Conservation (phyloP, 331 rosid species). For the Pyracantha coccinea region DNA sequence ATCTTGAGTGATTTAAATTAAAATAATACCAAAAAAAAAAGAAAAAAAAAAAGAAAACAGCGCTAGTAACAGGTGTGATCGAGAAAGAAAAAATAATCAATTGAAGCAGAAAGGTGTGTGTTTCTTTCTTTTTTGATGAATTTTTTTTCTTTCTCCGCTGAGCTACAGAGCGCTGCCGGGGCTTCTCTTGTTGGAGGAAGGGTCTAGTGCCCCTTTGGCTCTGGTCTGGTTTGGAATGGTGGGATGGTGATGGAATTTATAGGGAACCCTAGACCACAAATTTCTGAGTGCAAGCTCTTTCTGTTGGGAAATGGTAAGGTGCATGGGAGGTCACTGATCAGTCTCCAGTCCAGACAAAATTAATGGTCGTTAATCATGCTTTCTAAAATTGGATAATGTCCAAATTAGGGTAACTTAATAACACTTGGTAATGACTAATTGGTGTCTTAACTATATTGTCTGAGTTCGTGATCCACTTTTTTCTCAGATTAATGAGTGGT, state of each 20-base stretch:
- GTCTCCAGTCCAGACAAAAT: not conserved
- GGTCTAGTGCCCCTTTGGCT: slow-evolving; percentile 15
- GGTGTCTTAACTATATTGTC: not conserved
- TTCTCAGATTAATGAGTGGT: not conserved
- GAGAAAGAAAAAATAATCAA: not conserved
- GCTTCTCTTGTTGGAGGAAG: not conserved
- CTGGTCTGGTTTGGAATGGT: not conserved
- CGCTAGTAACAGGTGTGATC: not conserved
- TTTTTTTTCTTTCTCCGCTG: not conserved
- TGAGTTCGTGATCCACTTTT: not conserved
- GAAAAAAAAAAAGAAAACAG: too few species aligned
- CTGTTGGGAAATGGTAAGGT: slow-evolving; percentile 18
- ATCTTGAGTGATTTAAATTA: not conserved
- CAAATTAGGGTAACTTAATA: not conserved
- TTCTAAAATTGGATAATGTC: not conserved
- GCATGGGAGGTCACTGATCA: not conserved
- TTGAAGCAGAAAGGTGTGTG: not conserved
- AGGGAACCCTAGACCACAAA: not conserved
- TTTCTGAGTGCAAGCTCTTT: not conserved
- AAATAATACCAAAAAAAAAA: too few species aligned
- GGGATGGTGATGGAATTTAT: not conserved
- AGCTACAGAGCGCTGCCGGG: not conserved
- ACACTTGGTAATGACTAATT: not conserved
- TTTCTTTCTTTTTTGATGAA: not conserved
- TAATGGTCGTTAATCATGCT: not conserved